Conservation (phyloP, 2,329 filamentous ascomycete species). For the Ascochyta rabiei region DNA sequence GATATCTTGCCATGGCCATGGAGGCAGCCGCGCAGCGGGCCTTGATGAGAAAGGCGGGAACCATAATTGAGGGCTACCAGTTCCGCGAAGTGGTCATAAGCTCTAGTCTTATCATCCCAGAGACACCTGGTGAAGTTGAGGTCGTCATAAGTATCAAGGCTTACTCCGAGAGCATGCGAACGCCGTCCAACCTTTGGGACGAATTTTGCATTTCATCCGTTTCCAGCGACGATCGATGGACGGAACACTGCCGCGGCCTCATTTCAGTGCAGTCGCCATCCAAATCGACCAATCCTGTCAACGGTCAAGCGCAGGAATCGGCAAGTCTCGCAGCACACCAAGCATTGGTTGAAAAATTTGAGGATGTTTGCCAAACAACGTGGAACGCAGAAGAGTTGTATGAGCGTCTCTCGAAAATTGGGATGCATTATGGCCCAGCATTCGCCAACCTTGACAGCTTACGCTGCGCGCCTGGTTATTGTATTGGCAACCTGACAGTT, state of each 20-base stretch:
- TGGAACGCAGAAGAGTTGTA: background rate
- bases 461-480: background rate
- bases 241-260: background rate
- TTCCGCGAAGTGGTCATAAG: background rate
- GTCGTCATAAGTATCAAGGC: background rate
- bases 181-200: background rate
- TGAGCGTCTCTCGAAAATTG: background rate
- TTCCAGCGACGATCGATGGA: background rate
- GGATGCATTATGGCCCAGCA: background rate
- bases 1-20: background rate
- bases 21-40: conserved; percentile 9
- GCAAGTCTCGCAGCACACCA: background rate
- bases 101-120: background rate
- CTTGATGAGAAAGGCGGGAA: conserved; percentile 9
- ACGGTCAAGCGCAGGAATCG: background rate
- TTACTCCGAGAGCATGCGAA: background rate
- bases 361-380: background rate
- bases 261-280: background rate
- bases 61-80: background rate
- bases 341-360: background rate
- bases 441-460: background rate
- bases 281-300: background rate
- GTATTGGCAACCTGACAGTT: background rate
- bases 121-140: background rate
- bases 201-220: background rate